Percentiles rank a stretch among this genome's conserved stretches.
Evolutionary conservation across 1,139 yeast species (phyloP).

Genomic region (Candida glucosophila): DNA sequence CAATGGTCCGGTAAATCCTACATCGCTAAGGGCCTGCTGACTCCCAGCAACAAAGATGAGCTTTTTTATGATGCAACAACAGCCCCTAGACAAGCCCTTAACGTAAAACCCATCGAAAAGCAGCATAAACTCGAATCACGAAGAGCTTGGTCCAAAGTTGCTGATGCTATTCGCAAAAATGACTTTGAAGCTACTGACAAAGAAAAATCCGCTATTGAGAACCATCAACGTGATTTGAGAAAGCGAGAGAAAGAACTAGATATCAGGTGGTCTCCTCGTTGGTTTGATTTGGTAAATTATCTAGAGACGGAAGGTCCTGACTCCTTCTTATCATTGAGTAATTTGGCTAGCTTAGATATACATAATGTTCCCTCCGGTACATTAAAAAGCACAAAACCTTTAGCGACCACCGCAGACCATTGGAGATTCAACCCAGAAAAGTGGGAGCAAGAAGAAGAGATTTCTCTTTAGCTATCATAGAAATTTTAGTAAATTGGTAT

Average conservation of each 20-base stretch:
- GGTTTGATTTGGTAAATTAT: slow-evolving; percentile 60
- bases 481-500: too few species aligned
- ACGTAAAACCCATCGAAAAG: slow-evolving; percentile 71
- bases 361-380: slow-evolving; percentile 66
- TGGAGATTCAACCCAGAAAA: slow-evolving; percentile 57
- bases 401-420: slow-evolving; percentile 43
- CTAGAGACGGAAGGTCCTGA: slow-evolving; percentile 21
- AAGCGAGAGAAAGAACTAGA: slow-evolving; percentile 60
- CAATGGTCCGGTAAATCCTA: slow-evolving; percentile 84
- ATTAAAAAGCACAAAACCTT: slow-evolving; percentile 40
- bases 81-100: slow-evolving; percentile 42
- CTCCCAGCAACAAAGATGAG: slow-evolving; percentile 25
- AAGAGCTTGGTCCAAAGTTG: slow-evolving; percentile 80
- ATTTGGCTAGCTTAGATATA: slow-evolving; percentile 47
- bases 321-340: slow-evolving; percentile 42
- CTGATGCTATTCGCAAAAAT: slow-evolving; percentile 71
- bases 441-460: slow-evolving; percentile 55
- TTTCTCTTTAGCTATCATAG: slow-evolving; percentile 29
- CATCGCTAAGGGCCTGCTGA: slow-evolving; percentile 32
- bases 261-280: slow-evolving; percentile 61
- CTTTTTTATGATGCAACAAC: slow-evolving; percentile 65
- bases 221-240: slow-evolving; percentile 73
- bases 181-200: slow-evolving; percentile 66
- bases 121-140: slow-evolving; percentile 75
- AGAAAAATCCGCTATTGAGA: slow-evolving; percentile 74